Evolutionary conservation across 768 basidiomycete species (phyloP), one percentile per base, ranked within the genome.

Genomic region (Pisolithus tinctorius): DNA sequence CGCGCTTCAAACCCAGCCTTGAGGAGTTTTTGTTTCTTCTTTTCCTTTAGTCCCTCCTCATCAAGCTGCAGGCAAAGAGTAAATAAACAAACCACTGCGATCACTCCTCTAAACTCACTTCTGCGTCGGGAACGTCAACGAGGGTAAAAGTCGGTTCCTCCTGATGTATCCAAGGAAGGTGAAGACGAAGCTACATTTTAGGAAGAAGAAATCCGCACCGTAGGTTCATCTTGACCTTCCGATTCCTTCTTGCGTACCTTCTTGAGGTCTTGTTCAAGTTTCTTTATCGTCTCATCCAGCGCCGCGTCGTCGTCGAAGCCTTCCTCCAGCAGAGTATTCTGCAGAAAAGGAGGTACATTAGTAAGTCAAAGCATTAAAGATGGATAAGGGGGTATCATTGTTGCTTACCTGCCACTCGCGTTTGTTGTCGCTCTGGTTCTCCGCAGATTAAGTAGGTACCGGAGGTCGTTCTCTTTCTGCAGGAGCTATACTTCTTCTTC

Each of bases 1-100:
- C 96, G 84, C 0, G 94, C 92, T 52, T 98, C 95, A 65, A 86
- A 93, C 1, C 90, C 91, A 0, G 93, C 92, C 66, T 96, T 98
- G 72, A 94, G 72, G 30, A 98, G 75, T 57, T 83, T 87, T 65
- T 99, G 96, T 61, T 86, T 89, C 61, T 84, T 84, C 73, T 98
- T 99, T 68, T 99, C 96, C 65, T 90, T 97, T 34, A 97, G 64
- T 25, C 83, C 78, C 38, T 95, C 93, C 62, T 98, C 94, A 59
- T 91, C 89, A 7, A 93, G 76, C 86, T 91, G 52, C 4, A 49
- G 6, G 26, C 34, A 16, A 2, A 2, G 16, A 7, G 37, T 39
- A 13, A 25, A 17, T 26, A 11, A 41, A 45, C 20, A 16, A 29
- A 41, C 37, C 39, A 4, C 34, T 9, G 9, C 14, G 37, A 17